A percentile compares a stretch with the other conserved stretches of the same genome.
Evolutionary conservation across 108 stramenopile species (phyloP).

Genomic region (Pseudonitzschia multistriata): DNA sequence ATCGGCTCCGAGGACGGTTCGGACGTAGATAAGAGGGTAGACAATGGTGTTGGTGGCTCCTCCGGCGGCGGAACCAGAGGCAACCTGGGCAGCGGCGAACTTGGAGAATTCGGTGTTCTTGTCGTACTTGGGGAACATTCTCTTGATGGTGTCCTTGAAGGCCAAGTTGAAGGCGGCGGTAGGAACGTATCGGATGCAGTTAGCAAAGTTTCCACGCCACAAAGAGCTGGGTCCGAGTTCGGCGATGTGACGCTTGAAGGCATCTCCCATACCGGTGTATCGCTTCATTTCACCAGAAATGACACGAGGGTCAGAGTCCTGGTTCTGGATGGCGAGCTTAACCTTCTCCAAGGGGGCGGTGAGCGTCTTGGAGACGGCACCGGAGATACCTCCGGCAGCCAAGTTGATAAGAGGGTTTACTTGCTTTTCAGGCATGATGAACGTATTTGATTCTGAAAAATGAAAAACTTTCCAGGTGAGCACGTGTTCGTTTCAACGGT

Average conservation of each 20-base stretch:
- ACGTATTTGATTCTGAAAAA: constrained; percentile 11
- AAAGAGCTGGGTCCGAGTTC: constrained; percentile 89
- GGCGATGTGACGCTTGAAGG: constrained; percentile 85
- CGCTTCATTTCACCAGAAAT: constrained; percentile 90
- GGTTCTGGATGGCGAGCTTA: constrained; percentile 96
- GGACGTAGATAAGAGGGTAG: constrained; percentile 98
- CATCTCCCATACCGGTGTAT: constrained; percentile 93
- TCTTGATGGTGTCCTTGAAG: constrained; percentile 97
- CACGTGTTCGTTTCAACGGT: too few relatives aligned
- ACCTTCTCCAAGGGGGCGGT: constrained; percentile 98
- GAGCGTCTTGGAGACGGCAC: constrained; percentile 91
- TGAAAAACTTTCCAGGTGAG: neutral
- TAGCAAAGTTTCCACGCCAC: constrained; percentile 97
- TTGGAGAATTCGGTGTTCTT: constrained; percentile 74
- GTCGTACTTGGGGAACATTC: constrained; percentile 92
- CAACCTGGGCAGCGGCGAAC: constrained; percentile 93
- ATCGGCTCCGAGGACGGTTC: constrained; percentile 96
- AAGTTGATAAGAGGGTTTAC: constrained; percentile 59
- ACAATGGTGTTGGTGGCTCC: constrained; percentile 99
- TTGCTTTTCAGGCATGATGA: constrained; percentile 11
- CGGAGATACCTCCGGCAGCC: constrained; percentile 89
- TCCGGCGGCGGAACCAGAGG: constrained; percentile 88
- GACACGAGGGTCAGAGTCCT: constrained; percentile 94
- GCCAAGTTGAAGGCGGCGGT: constrained; percentile 98
- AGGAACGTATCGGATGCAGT: constrained; percentile 96